Base-by-base conservation (phyloP, 768 basidiomycete genomes). In the Pisolithus albus region DNA sequence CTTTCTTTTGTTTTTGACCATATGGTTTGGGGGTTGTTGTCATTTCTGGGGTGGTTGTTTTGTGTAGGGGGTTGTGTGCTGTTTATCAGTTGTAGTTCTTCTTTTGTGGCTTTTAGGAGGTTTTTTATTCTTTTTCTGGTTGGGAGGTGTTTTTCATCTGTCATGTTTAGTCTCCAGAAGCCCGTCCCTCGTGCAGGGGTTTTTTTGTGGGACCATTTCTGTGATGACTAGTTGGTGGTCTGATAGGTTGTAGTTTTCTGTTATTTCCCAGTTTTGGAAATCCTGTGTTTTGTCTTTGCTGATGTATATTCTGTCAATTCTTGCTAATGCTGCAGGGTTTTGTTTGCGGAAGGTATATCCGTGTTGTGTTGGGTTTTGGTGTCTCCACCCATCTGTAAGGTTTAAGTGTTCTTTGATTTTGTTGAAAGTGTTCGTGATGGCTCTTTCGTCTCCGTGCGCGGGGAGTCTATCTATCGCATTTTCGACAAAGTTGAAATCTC, bases 401-500 rank as follows among this genome's bases (percentile, higher is more conserved):
- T 45, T 16, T 0, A 55, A 2, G 0, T 1, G 19, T 1, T 10
- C 13, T 45, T 43, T 43, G 15, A 53, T 18, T 9, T 58, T 41
- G 0, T 51, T 52, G 0, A 75, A 56, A 0, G 59, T 56, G 0
- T 56, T 24, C 0, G 52, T 49, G 1, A 62, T 51, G 0, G 7
- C 7, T 2, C 39, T 10, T 0, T 51, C 23, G 30, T 76, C 71
- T 0, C 15, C 1, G 0, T 55, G 52, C 0, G 49, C 36, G 1
- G 74, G 75, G 0, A 71, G 42, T 0, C 70, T 10, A 49, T 78
- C 75, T 0, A 75, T 51, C 0, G 54, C 16, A 1, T 72, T 68
- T 50, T 77, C 73, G 0, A 70, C 67, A 0, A 76, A 28, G 54
- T 79, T 78, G 41, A 71, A 70, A 52, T 79, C 74, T 0, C 75